Evolutionary conservation across 192 early-diverging fungal species (phyloP), one percentile per base, ranked within the genome.

Genomic region (Chytriomyces sp.): DNA sequence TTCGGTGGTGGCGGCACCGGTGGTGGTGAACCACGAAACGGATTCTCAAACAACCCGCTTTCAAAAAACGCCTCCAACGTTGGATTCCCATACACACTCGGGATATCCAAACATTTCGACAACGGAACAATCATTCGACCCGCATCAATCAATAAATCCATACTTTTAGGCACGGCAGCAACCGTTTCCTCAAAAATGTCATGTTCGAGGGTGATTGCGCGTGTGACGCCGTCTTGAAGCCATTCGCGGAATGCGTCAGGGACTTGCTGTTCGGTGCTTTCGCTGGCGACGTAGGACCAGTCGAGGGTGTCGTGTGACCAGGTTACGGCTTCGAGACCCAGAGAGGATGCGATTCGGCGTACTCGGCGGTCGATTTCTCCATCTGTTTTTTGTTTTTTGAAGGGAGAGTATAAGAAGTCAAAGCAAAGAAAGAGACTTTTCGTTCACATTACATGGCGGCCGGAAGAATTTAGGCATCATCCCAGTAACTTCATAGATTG

Each of bases 281-380:
- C 69, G 16, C 18, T 45, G 64, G 47, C 65, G 43, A 67, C 65
- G 45, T 67, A 26, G n/a, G 18, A 26, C 72, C 76, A 68, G 48
- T 84, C 84, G 9, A 20, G 7, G 5, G 76, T 44, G 78, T 81
- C 80, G 10, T 62, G 50, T 45, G 46, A 9, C 84, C 84, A 85
- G 5, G 81, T 72, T 35, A 82, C 67, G 50, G 47, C 47, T 6
- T n/a, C 20, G 73, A 82, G 80, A 9, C 84, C 91, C 62, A 94
- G 63, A 50, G 89, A 86, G 9, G 67, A 61, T 18, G 83, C 80
- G 43, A 93, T 88, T 65, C 65, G 81, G 16, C 92, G 85, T n/a
- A 93, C 86, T 57, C 89, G 88, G 75, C 92, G 88, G 69, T 93
- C 91, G 44, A 91, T 76, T 71, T 93, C 90, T 8, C 91, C 91